phyloP scores from a whole-genome alignment of 2,329 filamentous ascomycete species.

The Colletotrichum sansevieriae region DNA sequence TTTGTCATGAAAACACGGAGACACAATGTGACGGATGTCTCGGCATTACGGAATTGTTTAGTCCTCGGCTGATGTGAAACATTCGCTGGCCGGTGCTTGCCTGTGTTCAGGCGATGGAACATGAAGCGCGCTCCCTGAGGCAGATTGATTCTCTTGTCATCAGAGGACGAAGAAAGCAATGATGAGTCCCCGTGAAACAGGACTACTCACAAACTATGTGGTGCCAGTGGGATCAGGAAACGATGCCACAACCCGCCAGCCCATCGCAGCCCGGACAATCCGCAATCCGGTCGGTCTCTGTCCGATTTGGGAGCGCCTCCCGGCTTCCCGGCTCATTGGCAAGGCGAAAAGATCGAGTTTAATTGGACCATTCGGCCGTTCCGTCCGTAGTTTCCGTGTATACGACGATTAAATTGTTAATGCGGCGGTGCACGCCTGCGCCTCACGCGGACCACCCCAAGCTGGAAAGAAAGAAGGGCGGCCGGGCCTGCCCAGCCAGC shows the following conservation, averaged over 20 bases:
- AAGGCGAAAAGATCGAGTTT: background rate
- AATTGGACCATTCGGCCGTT: constrained; percentile 8
- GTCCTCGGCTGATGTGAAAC: constrained; percentile 4
- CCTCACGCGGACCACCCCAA: constrained; percentile 18
- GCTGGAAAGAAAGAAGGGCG: background rate
- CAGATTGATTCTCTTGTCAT: too few species aligned
- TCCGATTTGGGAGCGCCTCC: background rate
- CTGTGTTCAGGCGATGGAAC: too few species aligned
- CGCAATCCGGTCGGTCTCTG: constrained; percentile 1
- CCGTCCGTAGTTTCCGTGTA: background rate
- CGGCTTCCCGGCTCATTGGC: constrained; percentile 1
- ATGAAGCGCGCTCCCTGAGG: too few species aligned
- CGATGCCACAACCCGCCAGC: background rate
- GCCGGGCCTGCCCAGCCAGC: background rate
- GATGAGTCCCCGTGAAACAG: too few species aligned
- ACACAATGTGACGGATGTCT: background rate
- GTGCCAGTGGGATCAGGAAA: too few species aligned
- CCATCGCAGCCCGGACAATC: constrained; percentile 20
- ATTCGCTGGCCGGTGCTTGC: background rate
- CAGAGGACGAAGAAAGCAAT: too few species aligned
- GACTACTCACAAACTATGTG: too few species aligned
- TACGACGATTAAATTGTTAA: constrained; percentile 6
- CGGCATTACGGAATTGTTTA: background rate
- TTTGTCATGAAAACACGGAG: too few species aligned
- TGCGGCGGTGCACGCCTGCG: constrained; percentile 27